Base-by-base conservation (phyloP, 2,329 filamentous ascomycete genomes). In the Aspergillus sp. region DNA sequence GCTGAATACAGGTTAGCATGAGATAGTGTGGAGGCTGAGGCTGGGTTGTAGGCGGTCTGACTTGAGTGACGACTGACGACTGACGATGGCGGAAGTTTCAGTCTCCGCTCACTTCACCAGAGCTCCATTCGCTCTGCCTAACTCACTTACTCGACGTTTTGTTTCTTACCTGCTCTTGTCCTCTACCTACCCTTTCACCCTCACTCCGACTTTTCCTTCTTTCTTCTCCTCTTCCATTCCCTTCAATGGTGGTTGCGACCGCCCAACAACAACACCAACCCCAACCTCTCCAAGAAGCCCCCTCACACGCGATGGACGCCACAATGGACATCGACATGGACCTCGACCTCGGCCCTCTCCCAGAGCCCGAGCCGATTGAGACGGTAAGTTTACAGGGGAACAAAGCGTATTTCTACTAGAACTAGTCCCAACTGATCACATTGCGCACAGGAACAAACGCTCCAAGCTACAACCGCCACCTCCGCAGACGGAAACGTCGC, bases 291-390 rank as follows among this genome's bases (percentile, higher is more conserved):
- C 22, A n/a, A 32, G 13, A 30, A 36, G 20, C 26, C 22, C 53
- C 47, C 12, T 39, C 43, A 24, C 15, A 56, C 63, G 51, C 62
- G 41, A 72, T 69, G 60, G 71, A 76, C 51, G 62, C 63, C 36
- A 65, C 65, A 57, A 80, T 90, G 87, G 88, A 91, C 73, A 86
- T 91, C 55, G 88, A 90, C 62, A 89, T 91, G 86, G 88, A 87
- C 66, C 79, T 90, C 63, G 81, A 82, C 63, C 68, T 82, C 32
- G 81, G 80, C 36, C 74, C 80, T 3, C 80, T 83, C 34, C 79
- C 75, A 8, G 76, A 76, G 12, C 65, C 68, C 22, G 72, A 76
- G 36, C 54, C 53, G 42, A 72, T 74, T 55, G 67, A 72, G 48
- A 61, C 63, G 20, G 73, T 74, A 61, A 68, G 72, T 59, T 13